Base-by-base conservation (phyloP, 2,329 filamentous ascomycete species). In the Alternaria solani region DNA sequence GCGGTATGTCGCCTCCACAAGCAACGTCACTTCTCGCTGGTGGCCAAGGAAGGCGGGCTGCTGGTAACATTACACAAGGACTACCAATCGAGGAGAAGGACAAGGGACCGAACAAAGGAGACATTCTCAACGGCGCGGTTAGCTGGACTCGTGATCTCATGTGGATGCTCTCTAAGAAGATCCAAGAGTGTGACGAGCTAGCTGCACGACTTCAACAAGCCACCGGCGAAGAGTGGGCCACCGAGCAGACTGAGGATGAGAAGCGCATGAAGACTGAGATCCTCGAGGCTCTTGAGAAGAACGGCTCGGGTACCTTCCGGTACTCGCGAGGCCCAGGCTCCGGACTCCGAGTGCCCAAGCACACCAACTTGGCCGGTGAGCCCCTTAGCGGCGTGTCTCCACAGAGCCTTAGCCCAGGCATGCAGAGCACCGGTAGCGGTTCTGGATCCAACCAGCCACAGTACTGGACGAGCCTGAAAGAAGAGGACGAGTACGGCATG, bases 51-150 rank as follows among this genome's bases (percentile, higher is more conserved):
- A 88, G 93, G 65, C 89, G 94, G 64, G 93, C 93, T 30, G 88
- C 90, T 32, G 88, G 89, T 38, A 96, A 91, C 75, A 97, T 97
- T 72, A 97, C 93, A 6, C 94, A 94, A 66, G 93, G 94, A 14
- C 86, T 98, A 30, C 94, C 95, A 0, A 87, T 96, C 36, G 95
- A 99, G 72, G 95, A 98, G 69, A 98, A 98, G 78, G 95, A 99
- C 81, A 98, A 98, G 77, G 95, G 95, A 0, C 95, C 95, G 6
- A 98, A 98, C 84, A 99, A 99, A 82, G 95, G 95, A 49, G 95
- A 99, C 72, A 98, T 99, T 61, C 89, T 99, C 71, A 98, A 98
- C 74, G 94, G 95, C 30, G 92, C 94, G 34, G 95, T 98, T 55
- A 93, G 93, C 80, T 99, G 95, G 95, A 97, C 93, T 62, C 89